Evolutionary conservation across 371 early-diverging fungal genomes (phyloP), one percentile per base, ranked within the genome.

Genomic region (Circinella umbellata): DNA sequence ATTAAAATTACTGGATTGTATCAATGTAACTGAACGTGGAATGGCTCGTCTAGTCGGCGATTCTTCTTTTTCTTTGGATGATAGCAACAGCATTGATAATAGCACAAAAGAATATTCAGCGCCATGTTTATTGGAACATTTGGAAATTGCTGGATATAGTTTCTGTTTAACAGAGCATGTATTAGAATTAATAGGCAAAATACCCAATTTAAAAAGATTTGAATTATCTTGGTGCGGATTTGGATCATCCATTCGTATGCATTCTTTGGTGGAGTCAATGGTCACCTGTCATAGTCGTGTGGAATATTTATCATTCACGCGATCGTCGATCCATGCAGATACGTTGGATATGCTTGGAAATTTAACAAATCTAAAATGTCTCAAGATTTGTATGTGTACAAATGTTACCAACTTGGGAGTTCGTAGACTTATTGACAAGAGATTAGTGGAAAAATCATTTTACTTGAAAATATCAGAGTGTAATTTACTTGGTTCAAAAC

Each of bases 1-100:
- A 17, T 46, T 62, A 38, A 18, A 17, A 20, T 11, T 62, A n/a
- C n/a, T 39, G 11, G 62, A 62, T 36, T 62, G 62, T 38, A 62
- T 53, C 53, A 53, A 53, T 18, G 6, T 15, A 53, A 53, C 53
- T 6, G 53, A 53, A 53, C 15, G 15, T 13, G 53, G 53, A 6
- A 53, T 15, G 15, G n/a, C 15, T 13, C 53, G 53, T 4, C 53
- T 53, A 6, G 9, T 53, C 42, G 42, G 11, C 0, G 9, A 6
- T 42, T 42, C 11, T 9, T 42, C 42, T 42, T 42, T 6, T 11
- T 42, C 11, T 42, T 9, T 1, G 1, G 9, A 42, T 9, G 3
- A 11, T 9, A 11, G 39, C 6, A 10, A 42, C 42, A 42, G 42
- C 42, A 42, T 42, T 42, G 11, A 42, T 42, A 42, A 42, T 42